Evolutionary conservation across 169 alveolate genomes (phyloP).

Genomic region (Eimeria maxima): DNA sequence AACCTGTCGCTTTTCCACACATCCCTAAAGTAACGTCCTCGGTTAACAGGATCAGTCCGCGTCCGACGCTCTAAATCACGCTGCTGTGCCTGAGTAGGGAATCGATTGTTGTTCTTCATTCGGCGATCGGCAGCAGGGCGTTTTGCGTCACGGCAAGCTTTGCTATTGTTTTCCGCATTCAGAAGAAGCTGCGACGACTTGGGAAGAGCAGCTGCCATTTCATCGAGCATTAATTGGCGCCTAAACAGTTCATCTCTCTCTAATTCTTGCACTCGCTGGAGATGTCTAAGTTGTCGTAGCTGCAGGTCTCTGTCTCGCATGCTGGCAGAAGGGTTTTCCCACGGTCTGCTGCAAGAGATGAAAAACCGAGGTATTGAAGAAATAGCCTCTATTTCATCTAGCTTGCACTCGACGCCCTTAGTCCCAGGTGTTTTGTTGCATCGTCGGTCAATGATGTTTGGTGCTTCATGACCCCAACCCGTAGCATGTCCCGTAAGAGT

Average conservation of each 20-base stretch:
- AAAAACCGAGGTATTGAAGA: background rate
- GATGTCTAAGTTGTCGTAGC: conserved; percentile 21
- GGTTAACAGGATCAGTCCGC: conserved; percentile 69
- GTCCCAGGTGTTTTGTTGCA: background rate
- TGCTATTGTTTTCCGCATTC: background rate
- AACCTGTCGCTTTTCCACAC: conserved; percentile 74
- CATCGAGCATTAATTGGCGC: conserved; percentile 51
- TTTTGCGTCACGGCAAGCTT: background rate
- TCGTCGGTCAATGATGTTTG: background rate
- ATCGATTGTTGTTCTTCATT: background rate
- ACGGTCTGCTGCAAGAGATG: conserved; percentile 68
- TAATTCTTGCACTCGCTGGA: conserved; percentile 42
- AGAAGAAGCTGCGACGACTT: background rate
- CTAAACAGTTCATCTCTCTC: conserved; percentile 46
- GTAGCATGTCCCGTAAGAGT: background rate
- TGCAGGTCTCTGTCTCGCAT: conserved; percentile 45
- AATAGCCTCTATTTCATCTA: background rate
- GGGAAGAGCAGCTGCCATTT: conserved; percentile 61
- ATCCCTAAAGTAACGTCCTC: conserved; percentile 78
- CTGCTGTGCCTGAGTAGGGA: background rate
- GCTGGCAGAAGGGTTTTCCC: conserved; percentile 50
- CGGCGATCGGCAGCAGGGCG: background rate
- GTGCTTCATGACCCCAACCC: background rate
- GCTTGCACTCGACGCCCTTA: background rate
- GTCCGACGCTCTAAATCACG: background rate